phyloP scores from a whole-genome alignment of 1,284 basidiomycete species.

The Termitomyces sp. region DNA sequence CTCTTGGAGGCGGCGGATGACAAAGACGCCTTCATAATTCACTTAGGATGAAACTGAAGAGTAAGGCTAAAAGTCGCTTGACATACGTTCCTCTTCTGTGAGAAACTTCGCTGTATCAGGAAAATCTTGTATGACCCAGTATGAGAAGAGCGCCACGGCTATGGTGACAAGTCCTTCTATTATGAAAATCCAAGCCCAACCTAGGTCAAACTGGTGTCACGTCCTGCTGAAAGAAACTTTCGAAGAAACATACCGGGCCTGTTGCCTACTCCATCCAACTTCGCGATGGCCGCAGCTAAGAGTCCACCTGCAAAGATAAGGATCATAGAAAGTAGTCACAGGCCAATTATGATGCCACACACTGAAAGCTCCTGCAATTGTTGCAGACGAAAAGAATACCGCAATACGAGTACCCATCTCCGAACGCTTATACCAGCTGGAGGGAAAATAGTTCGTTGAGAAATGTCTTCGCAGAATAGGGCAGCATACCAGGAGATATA shows the following conservation, averaged over 20 bases:
- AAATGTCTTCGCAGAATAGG: not conserved
- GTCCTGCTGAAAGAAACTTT: slow-evolving; percentile 10
- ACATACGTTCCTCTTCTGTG: slow-evolving; percentile 58
- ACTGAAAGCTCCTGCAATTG: slow-evolving; percentile 68
- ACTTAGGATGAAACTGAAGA: not conserved
- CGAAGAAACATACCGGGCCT: slow-evolving; percentile 35
- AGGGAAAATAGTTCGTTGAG: not conserved
- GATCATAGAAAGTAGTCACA: not conserved
- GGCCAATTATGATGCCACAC: slow-evolving; percentile 15
- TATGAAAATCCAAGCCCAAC: slow-evolving; percentile 70
- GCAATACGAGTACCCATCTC: slow-evolving; percentile 59
- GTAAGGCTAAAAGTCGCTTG: not conserved
- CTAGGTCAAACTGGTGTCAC: slow-evolving; percentile 15
- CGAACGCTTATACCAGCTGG: slow-evolving; percentile 55
- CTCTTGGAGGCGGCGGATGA: slow-evolving; percentile 60
- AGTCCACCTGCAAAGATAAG: slow-evolving; percentile 41
- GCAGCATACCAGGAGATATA: slow-evolving; percentile 46
- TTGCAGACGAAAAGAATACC: slow-evolving; percentile 65
- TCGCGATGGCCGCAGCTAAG: slow-evolving; percentile 59
- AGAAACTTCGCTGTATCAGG: slow-evolving; percentile 75
- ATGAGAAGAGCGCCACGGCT: slow-evolving; percentile 42
- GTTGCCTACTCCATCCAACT: slow-evolving; percentile 65
- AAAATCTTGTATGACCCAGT: slow-evolving; percentile 76
- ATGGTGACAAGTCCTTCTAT: slow-evolving; percentile 72
- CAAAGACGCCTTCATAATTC: slow-evolving; percentile 45